Conservation (phyloP, 495 filamentous ascomycete genomes). For the Oidiodendron maius region DNA sequence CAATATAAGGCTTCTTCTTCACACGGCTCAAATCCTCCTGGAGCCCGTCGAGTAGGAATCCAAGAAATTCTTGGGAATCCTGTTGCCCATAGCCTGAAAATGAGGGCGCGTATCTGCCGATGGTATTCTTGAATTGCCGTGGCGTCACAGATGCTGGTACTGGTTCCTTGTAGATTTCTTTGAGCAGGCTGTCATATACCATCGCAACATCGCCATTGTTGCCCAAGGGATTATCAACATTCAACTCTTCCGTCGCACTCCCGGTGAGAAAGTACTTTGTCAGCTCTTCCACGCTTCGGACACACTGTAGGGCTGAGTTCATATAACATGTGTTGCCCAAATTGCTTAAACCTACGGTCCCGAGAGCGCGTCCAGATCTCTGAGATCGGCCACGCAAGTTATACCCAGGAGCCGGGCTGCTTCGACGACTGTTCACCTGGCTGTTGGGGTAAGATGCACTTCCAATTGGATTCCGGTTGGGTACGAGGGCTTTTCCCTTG, state of each 20-base stretch:
- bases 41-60: constrained; percentile 88
- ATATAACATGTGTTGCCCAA: constrained; percentile 98
- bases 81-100: constrained; percentile 96
- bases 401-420: constrained; percentile 53
- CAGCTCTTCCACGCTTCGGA: constrained; percentile 86
- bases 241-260: constrained; percentile 71
- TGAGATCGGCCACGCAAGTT: constrained; percentile 64
- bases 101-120: constrained; percentile 71
- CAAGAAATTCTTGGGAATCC: constrained; percentile 96
- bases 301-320: constrained; percentile 94
- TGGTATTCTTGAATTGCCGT: constrained; percentile 67
- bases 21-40: constrained; percentile 95
- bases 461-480: neutral
- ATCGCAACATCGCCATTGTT: constrained; percentile 79
- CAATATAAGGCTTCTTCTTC: constrained; percentile 92
- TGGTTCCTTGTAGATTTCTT: constrained; percentile 62
- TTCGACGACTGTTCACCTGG: constrained; percentile 46
- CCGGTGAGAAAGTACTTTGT: constrained; percentile 81
- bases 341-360: constrained; percentile 79
- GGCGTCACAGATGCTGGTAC: constrained; percentile 61
- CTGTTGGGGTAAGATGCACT: constrained; percentile 8
- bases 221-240: constrained; percentile 74
- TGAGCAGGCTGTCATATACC: constrained; percentile 67
- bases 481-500: constrained; percentile 14
- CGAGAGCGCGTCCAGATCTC: constrained; percentile 57